A percentile compares a stretch with the other conserved stretches of the same genome.
Conservation (phyloP, 2,329 filamentous ascomycete genomes). For the Arthrobotrys musiformis region DNA sequence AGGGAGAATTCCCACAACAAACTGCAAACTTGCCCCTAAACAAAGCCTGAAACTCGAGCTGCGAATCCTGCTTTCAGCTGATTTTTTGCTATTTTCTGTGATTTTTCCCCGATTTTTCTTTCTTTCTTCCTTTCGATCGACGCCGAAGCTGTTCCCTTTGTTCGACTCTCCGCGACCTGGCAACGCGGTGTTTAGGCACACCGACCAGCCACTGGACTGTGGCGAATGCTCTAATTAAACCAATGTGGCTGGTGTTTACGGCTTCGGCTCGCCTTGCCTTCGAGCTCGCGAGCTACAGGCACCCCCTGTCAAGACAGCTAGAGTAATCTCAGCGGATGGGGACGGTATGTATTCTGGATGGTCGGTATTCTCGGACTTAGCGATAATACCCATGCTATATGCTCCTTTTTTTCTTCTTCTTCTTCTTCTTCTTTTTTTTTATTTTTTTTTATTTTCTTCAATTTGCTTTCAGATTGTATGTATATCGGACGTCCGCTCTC, state of each 20-base stretch:
- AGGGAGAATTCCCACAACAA: constrained; percentile 35
- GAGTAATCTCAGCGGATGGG: too few relatives aligned
- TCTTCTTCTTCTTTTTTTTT: too few relatives aligned
- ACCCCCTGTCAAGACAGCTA: too few relatives aligned
- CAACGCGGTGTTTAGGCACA: not conserved
- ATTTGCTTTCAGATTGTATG: too few relatives aligned
- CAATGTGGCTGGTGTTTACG: constrained; percentile 5
- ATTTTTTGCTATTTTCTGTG: constrained; percentile 47
- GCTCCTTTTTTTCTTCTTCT: too few relatives aligned
- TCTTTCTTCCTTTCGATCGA: not conserved
- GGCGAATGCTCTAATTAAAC: not conserved
- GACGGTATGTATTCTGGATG: too few relatives aligned
- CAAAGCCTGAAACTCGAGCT: constrained; percentile 27
- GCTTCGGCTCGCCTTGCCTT: not conserved
- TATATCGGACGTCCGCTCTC: too few relatives aligned
- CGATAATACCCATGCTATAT: too few relatives aligned
- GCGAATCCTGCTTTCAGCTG: constrained; percentile 17
- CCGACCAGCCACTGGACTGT: not conserved
- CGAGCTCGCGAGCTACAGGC: too few relatives aligned
- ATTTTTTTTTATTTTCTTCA: too few relatives aligned
- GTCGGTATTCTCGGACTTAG: too few relatives aligned
- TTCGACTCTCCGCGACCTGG: not conserved
- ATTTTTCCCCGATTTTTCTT: constrained; percentile 38
- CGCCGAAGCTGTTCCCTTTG: not conserved
- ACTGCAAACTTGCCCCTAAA: not conserved